These are phyloP conservation scores for Sphagnum contortum DNA, from an alignment of 225 moss, liverwort and hornwort genomes.

Conservation along the genomic window DNA sequence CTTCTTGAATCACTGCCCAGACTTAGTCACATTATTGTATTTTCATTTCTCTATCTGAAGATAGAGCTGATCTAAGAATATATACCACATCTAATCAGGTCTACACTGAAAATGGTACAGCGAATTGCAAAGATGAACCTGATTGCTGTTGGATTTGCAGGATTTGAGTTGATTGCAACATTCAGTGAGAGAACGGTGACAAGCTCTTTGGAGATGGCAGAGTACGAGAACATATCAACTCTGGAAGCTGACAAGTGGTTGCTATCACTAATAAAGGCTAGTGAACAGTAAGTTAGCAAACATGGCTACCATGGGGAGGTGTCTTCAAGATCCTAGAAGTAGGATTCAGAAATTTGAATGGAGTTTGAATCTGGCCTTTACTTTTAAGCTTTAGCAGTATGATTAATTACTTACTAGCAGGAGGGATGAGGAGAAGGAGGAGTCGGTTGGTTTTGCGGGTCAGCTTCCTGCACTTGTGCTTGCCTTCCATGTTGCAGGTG, in stretches of 20 bases:
- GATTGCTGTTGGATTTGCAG: constrained; percentile 20
- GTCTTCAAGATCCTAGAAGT: neutral
- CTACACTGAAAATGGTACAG: too few relatives aligned
- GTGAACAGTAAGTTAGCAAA: constrained; percentile 43
- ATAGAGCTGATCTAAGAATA: too few relatives aligned
- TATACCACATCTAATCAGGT: too few relatives aligned
- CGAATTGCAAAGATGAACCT: too few relatives aligned
- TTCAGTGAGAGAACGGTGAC: constrained; percentile 63
- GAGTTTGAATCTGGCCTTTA: neutral
- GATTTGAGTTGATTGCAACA: constrained; percentile 82
- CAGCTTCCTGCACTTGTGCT: constrained; percentile 79
- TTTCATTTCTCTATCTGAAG: too few relatives aligned
- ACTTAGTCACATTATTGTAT: too few relatives aligned
- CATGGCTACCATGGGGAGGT: neutral
- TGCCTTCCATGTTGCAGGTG: constrained; percentile 64
- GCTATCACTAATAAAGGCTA: constrained; percentile 45
- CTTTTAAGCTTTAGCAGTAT: neutral
- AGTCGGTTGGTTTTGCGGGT: constrained; percentile 67
- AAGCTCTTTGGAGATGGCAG: constrained; percentile 72
- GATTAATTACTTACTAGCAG: too few relatives aligned
- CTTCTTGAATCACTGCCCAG: too few relatives aligned
- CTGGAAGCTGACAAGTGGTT: constrained; percentile 85
- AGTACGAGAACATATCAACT: constrained; percentile 81
- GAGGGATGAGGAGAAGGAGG: constrained; percentile 42
- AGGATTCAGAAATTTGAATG: neutral